Base-by-base conservation (phyloP, 2,329 filamentous ascomycete genomes). In the Sporothrix phasma region DNA sequence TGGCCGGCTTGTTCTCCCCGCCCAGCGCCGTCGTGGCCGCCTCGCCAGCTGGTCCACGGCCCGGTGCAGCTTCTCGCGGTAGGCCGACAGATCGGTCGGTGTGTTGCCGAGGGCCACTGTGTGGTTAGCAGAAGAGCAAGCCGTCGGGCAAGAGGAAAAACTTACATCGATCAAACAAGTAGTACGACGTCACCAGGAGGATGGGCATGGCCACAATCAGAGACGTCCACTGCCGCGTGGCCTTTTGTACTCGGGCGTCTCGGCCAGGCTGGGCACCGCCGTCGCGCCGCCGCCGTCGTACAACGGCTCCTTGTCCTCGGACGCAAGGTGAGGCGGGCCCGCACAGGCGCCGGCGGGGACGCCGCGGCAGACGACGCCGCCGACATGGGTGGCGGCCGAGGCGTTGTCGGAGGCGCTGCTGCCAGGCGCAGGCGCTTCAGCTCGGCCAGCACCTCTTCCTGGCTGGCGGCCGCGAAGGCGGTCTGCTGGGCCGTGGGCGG, bases 141-240 rank as follows among this genome's bases (percentile, higher is more conserved):
- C 26, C 34, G 15, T 11, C 10, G 13, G 63, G 41, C 2, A 26
- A 29, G 13, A 22, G 10, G 24, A 31, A 45, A 29, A 41, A 76
- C 79, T 74, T 65, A 81, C 80, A 69, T 72, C 79, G 73, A 53
- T 83, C 77, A 71, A 80, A 84, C 2, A 85, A 70, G 61, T 77
- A 78, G 66, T 81, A 84, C 24, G 81, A 83, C 29, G 80, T 81
- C 59, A 85, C 81, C 15, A 84, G 66, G 4, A 84, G 69, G 37
- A 85, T 78, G 2, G 82, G 82, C 72, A 83, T 68, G 26, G 79
- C 81, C 63, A 84, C 76, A 68, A 85, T 80, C 7, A 76, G 66
- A 24, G 74, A 72, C 3, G 76, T 72, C 75, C 79, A 83, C 68
- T 76, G 78, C 65, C 79, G 71, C 63, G 77, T 75, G 34, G 78